These are phyloP conservation scores for Acidomyces sp. DNA, from an alignment of 495 filamentous ascomycete genomes.

Conservation along the genomic window DNA sequence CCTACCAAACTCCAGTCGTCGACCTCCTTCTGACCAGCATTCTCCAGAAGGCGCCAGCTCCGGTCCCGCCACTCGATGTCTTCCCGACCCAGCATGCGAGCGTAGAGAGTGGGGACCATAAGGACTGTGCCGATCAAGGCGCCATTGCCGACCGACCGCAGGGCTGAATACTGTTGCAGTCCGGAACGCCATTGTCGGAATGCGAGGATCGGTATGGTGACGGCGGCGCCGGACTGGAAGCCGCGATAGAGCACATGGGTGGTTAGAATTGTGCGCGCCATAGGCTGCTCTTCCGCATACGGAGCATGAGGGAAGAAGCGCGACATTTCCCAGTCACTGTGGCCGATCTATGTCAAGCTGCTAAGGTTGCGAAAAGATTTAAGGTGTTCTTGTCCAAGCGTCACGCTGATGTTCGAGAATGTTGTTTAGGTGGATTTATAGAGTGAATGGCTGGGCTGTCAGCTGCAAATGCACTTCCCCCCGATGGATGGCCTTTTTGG, in stretches of 20 bases:
- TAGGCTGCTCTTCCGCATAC: slow-evolving; percentile 51
- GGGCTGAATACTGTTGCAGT: not conserved
- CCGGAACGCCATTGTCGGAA: slow-evolving; percentile 4
- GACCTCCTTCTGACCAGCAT: slow-evolving; percentile 37
- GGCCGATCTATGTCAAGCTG: too few relatives aligned
- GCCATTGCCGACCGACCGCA: slow-evolving; percentile 1
- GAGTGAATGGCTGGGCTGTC: too few relatives aligned
- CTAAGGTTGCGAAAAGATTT: too few relatives aligned
- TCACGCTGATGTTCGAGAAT: too few relatives aligned
- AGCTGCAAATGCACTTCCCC: too few relatives aligned
- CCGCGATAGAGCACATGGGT: slow-evolving; percentile 45
- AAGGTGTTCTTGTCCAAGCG: too few relatives aligned
- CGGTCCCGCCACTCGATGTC: slow-evolving; percentile 52
- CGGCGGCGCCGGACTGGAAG: slow-evolving; percentile 34
- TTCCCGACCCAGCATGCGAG: slow-evolving; percentile 40
- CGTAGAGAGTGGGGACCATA: slow-evolving; percentile 22
- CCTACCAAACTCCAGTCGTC: slow-evolving; percentile 39
- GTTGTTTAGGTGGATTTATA: too few relatives aligned
- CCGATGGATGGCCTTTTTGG: too few relatives aligned
- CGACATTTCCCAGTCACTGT: slow-evolving; percentile 11
- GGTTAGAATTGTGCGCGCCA: slow-evolving; percentile 38
- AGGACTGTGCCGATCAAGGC: slow-evolving; percentile 3
- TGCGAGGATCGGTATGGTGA: slow-evolving; percentile 20
- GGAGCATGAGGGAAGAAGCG: slow-evolving; percentile 36
- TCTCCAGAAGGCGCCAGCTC: slow-evolving; percentile 44